Evolutionary conservation across 1,139 yeast species (phyloP), one percentile per base, ranked within the genome.

Genomic region (Nakaseomyces sp.): DNA sequence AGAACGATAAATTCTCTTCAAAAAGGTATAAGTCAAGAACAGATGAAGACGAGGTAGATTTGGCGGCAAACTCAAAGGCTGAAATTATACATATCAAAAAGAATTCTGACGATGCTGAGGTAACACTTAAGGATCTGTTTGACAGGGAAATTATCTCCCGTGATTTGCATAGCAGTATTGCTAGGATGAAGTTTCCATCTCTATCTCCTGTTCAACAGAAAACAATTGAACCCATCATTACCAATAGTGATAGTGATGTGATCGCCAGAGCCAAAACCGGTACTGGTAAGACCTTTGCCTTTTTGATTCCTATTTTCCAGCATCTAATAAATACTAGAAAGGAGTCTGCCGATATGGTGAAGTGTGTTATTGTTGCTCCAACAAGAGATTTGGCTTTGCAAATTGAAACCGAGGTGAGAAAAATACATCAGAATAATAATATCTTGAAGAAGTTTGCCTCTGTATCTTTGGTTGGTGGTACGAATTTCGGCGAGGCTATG

Each of bases 191-290:
- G 1, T 77, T 72, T 55, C 61, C 58, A 43, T 68, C 62, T 37
- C 72, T 88, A 55, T 86, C 96, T 0, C 79, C 85, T 1, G 95
- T 87, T 16, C 97, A 88, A 63, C 79, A 81, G 45, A 72, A 74
- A 53, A 74, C 95, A 5, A 68, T 88, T 41, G 67, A 76, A 44
- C 93, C 93, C 7, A 75, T 82, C 47, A 67, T 86, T 45, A 60
- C 72, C 18, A 66, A 69, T 32, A 72, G 76, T 31, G 67, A 72
- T 36, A 63, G 62, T 10, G 89, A 93, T 51, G 70, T 87, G 45
- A 88, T 88, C 20, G 91, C 86, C 30, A 74, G 94, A 53, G 96
- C 96, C 29, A 86, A 86, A 61, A 89, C 97, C 4, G 97, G 96
- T 59, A 88, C 96, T 1, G 97, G 96, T 58, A 89, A 89, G 63